Evolutionary conservation across 2,329 filamentous ascomycete genomes (phyloP).

Genomic region (Pseudonectria foliicola): DNA sequence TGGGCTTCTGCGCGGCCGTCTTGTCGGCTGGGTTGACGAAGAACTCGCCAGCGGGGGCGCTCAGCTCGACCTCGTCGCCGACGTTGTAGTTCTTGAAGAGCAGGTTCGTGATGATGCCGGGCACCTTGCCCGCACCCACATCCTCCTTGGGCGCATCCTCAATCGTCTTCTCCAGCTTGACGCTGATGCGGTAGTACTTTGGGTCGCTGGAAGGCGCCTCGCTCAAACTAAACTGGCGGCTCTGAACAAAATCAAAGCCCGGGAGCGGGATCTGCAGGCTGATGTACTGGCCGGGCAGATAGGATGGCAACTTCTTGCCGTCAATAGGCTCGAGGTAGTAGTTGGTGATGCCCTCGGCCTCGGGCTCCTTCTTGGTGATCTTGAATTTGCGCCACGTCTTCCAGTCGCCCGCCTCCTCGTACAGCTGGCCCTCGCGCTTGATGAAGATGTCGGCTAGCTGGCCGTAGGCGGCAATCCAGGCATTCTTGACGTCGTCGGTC

Average conservation of each 20-base stretch:
- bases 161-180: slow-evolving; percentile 56
- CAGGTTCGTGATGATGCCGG: slow-evolving; percentile 46
- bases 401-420: slow-evolving; percentile 42
- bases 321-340: slow-evolving; percentile 64
- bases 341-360: slow-evolving; percentile 55
- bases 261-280: slow-evolving; percentile 57
- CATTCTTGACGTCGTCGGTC: slow-evolving; percentile 58
- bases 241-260: slow-evolving; percentile 52
- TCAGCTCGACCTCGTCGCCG: slow-evolving; percentile 48
- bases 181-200: slow-evolving; percentile 62
- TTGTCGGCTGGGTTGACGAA: slow-evolving; percentile 44
- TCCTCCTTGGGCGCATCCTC: slow-evolving; percentile 24
- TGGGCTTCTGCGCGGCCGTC: slow-evolving; percentile 39
- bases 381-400: slow-evolving; percentile 43
- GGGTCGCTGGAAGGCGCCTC: slow-evolving; percentile 44
- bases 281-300: slow-evolving; percentile 67
- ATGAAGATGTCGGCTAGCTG: slow-evolving; percentile 68
- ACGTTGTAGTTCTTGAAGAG: slow-evolving; percentile 41
- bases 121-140: slow-evolving; percentile 26
- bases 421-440: slow-evolving; percentile 53
- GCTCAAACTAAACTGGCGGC: slow-evolving; percentile 69
- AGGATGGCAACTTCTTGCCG: slow-evolving; percentile 47
- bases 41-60: slow-evolving; percentile 54
- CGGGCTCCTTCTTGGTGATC: slow-evolving; percentile 54
- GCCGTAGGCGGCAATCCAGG: slow-evolving; percentile 66